Evolutionary conservation across 371 early-diverging fungal species (phyloP), one percentile per base, ranked within the genome.

Genomic region (Zopfochytrium polystomum): DNA sequence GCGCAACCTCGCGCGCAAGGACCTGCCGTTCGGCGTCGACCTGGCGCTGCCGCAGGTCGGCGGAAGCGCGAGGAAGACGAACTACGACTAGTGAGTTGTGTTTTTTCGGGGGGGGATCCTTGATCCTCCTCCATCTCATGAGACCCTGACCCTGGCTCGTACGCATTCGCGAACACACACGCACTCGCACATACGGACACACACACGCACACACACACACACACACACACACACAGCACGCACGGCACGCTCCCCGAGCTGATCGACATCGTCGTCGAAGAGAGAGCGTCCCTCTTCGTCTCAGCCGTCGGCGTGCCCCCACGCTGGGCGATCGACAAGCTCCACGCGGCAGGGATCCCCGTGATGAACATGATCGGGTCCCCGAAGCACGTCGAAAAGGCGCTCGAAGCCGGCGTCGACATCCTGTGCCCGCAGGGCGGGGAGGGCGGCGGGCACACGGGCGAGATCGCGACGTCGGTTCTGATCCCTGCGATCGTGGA

Each of bases 341-440:
- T 72, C 26, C 72, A 72, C 58, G 52, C 31, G 11, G 57, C 51
- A 0, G 61, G 61, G 43, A 72, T 70, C 45, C 56, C 52, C 29
- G 57, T 66, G 26, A 70, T 68, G 68, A 68, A 68, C 58, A 59
- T 68, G 54, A 62, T 72, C 47, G 72, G 72, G 6, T 51, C 69
- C 4, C 68, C 69, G 9, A 72, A 72, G 45, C 72, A 72, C 58
- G 64, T 55, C 33, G 23, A 23, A 15, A 72, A 72, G 45, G 53
- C 57, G 15, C 20, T 72, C 30, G 69, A 52, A 2, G 69, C 62
- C 29, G 72, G 72, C 13, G 54, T 55, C 23, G 72, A 72, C 54
- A 68, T 72, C 27, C 60, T 72, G 34, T 72, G 72, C 60, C 58
- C 60, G n/a, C 72, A 72, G 52, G 70, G 70, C 48, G 67, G 70